Conservation (phyloP, 495 filamentous ascomycete species). For the Talaromyces proteolyticus region DNA sequence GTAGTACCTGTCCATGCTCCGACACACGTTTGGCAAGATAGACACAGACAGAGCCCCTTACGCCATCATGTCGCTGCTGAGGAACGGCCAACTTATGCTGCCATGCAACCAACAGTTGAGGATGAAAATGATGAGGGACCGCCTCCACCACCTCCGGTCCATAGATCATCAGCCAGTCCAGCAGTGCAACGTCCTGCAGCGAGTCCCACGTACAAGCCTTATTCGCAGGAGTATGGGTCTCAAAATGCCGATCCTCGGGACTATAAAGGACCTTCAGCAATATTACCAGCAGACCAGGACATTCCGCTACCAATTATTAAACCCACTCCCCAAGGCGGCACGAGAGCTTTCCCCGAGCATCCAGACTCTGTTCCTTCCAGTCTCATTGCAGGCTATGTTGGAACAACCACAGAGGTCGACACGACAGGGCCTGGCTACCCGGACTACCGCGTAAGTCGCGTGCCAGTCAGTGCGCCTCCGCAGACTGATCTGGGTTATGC, state of each 20-base stretch:
- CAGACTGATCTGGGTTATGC: not conserved
- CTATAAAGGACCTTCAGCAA: not conserved
- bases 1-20: constrained; percentile 11
- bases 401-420: constrained; percentile 23
- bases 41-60: constrained; percentile 13
- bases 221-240: constrained; percentile 23
- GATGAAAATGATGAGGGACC: constrained; percentile 54
- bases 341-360: constrained; percentile 24
- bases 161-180: constrained; percentile 31
- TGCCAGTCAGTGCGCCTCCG: not conserved
- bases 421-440: constrained; percentile 1
- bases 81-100: constrained; percentile 34
- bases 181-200: constrained; percentile 20
- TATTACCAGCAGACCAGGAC: constrained; percentile 38
- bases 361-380: constrained; percentile 51
- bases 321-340: constrained; percentile 3
- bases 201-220: constrained; percentile 26
- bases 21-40: constrained; percentile 18
- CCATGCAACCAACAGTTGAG: constrained; percentile 65
- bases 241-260: constrained; percentile 7
- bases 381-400: constrained; percentile 65
- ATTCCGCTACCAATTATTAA: constrained; percentile 42
- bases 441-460: constrained; percentile 13
- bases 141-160: constrained; percentile 44
- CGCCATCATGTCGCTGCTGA: constrained; percentile 15